These are phyloP conservation scores for Boletus holoroseus DNA, from an alignment of 1,284 basidiomycete genomes.

Conservation along the genomic window DNA sequence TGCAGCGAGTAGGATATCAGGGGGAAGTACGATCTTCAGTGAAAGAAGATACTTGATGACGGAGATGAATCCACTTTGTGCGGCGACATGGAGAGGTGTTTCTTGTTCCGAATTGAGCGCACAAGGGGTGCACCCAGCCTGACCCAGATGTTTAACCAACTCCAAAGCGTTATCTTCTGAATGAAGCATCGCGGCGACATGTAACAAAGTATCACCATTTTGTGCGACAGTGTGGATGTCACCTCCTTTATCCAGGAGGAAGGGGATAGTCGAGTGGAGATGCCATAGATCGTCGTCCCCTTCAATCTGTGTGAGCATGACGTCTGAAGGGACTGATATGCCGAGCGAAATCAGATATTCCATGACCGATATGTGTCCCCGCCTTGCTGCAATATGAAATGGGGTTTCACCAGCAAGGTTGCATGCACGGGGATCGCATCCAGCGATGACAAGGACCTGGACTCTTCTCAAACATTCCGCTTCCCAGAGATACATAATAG, in stretches of 20 bases:
- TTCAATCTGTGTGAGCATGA: not conserved
- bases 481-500: not conserved
- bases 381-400: not conserved
- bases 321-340: not conserved
- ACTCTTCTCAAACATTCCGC: not conserved
- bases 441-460: slow-evolving; percentile 1
- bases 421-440: slow-evolving; percentile 1
- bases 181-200: not conserved
- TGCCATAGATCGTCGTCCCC: no score
- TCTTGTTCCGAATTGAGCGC: not conserved
- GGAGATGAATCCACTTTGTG: not conserved
- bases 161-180: not conserved
- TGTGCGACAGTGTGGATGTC: not conserved
- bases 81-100: slow-evolving; percentile 5
- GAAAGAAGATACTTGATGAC: slow-evolving; percentile 5
- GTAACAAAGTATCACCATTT: slow-evolving; percentile 11
- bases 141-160: not conserved
- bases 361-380: not conserved
- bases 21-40: not conserved
- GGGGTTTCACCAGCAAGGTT: slow-evolving; percentile 3
- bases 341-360: slow-evolving; percentile 10
- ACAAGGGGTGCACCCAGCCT: not conserved
- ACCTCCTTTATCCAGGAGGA: slow-evolving; percentile 5
- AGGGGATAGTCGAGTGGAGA: not conserved
- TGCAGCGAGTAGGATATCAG: slow-evolving; percentile 4